These are phyloP conservation scores for Trichocomaceae sp. DNA, from an alignment of 2,329 filamentous ascomycete genomes.

Conservation along the genomic window DNA sequence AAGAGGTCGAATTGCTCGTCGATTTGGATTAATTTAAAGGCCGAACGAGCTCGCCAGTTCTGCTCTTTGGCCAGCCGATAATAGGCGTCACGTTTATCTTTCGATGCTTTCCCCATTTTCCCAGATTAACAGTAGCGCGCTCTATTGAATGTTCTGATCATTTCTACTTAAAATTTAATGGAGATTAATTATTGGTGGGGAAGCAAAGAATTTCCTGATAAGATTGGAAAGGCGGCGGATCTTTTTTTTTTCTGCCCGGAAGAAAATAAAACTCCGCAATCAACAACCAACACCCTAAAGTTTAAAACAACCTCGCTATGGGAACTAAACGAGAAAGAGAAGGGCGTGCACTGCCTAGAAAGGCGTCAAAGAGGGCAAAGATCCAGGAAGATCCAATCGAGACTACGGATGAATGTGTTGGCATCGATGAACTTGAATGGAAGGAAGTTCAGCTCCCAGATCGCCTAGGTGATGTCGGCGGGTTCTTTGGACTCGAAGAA, in stretches of 20 bases:
- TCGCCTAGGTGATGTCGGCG: constrained; percentile 79
- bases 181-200: constrained; percentile 4
- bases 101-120: constrained; percentile 89
- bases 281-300: background rate
- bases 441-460: constrained; percentile 63
- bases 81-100: constrained; percentile 97
- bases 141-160: background rate
- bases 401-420: constrained; percentile 26
- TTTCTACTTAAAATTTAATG: no score
- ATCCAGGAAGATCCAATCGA: constrained; percentile 15
- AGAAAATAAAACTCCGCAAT: constrained; percentile 19
- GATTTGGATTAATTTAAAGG: constrained; percentile 94
- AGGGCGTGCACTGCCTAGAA: constrained; percentile 21
- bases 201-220: constrained; percentile 10
- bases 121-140: background rate
- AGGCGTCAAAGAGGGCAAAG: constrained; percentile 34
- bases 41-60: constrained; percentile 92
- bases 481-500: constrained; percentile 87
- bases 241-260: constrained; percentile 26
- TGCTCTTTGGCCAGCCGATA: constrained; percentile 97
- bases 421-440: constrained; percentile 53
- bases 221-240: constrained; percentile 13
- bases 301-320: constrained; percentile 22
- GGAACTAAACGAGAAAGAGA: constrained; percentile 33
- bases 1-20: constrained; percentile 97